Evolutionary conservation across 2,329 filamentous ascomycete species (phyloP), one percentile per base, ranked within the genome.

Genomic region (Xylaria sp.): DNA sequence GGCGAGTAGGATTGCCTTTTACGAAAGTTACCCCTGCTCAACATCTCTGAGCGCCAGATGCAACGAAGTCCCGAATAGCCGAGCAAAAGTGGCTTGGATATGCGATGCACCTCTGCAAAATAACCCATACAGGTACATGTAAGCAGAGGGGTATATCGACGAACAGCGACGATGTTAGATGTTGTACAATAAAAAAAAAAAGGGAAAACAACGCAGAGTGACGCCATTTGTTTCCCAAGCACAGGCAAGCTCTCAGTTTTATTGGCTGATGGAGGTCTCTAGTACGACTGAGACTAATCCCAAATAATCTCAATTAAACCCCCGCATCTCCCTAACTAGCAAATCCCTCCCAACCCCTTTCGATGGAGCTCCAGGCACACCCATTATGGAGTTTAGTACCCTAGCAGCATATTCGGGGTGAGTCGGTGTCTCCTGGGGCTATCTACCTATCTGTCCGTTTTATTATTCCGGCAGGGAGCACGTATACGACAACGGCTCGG

Each of bases 271-370:
- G 23, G 28, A 15, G 13, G 28, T 44, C 50, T 25, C 15, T 37
- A n/a, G 32, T 46, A 51, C 44, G 48, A 54, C 41, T 13, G n/a
- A 25, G 18, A 50, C 68, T 70, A 70, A 54, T 25, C 68, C 68
- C n/a, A 62, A 65, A 58, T 55, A 10, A 57, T 51, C 25, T 55
- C 65, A 68, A 70, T 70, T 70, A 70, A 70, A 70, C 68, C 68
- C 65, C 68, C 65, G 63, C 61, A 62, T 67, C 57, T 34, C 44
- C 37, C 61, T 63, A 60, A 60, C 37, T 60, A 60, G 57, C 44
- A 50, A 50, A 13, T 34, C 28, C 25, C 28, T 37, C 52, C 34
- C 28, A 20, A 55, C 23, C 28, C 57, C 57, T 50, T 60, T 34
- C 28, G 1, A 46, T 50, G 25, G 57, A 18, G 57, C 12, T 46